Base-by-base conservation (phyloP, 441 rosid species). In the Mallotus repandus region DNA sequence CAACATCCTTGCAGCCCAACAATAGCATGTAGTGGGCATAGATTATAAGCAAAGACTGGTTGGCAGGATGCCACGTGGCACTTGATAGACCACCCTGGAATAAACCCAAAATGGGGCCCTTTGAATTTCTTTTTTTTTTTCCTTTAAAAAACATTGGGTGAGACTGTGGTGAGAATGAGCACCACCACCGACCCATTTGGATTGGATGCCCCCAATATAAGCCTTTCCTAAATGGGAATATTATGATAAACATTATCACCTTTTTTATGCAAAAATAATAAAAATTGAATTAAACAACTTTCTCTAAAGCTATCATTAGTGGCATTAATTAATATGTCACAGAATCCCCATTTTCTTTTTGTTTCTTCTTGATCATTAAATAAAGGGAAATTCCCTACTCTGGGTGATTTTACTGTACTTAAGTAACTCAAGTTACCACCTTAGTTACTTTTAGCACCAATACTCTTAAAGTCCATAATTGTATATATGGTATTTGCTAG, bases 141-240 rank as follows among this genome's bases (percentile, higher is more conserved):
- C 29, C 29, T 25, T 25, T 2, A 25, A 43, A 61, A 68, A 58
- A 35, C 22, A 61, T 16, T 48, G 5, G 66, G 56, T 48, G 29
- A 48, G 46, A 61, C 32, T 29, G 32, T 1, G 32, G 32, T 11
- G 63, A 69, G 66, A 62, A 56, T 66, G 73, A 69, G 66, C 69
- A 62, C 53, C 76, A 60, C 81, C 81, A 48, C 82, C 68, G 66
- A 56, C 74, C 74, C 68, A 67, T 22, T 71, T 68, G 77, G 86
- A 81, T 71, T 68, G 77, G 86, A 81, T 81, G 76, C 82, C 74
- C 66, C 68, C 19, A 7, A 66, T 66, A 32, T 56, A 70, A 71
- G 32, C 66, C 79, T 81, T 85, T 74, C 81, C 82, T 50, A 69
- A 76, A 79, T 74, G 71, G 84, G 92, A 88, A 87, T 88, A 84